A percentile compares a stretch with the other conserved stretches of the same genome.
phyloP scores from a whole-genome alignment of 495 filamentous ascomycete genomes.

The Penicillium waksmanii region DNA sequence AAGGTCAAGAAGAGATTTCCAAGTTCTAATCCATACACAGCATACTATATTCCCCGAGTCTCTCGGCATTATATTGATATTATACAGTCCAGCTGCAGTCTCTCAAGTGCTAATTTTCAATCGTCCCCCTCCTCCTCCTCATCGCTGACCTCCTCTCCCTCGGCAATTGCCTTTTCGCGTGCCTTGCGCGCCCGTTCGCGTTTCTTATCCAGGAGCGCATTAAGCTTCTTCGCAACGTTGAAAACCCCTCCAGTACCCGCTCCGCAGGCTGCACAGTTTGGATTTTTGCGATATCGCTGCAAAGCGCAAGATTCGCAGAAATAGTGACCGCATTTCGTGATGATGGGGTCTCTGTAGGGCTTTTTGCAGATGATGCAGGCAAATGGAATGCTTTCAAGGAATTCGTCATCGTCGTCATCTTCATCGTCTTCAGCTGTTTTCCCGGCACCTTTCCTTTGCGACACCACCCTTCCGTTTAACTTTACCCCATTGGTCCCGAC shows the following conservation, averaged over 20 bases:
- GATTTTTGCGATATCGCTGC: slow-evolving; percentile 78
- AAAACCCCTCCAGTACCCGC: slow-evolving; percentile 86
- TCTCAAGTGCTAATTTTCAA: neutral
- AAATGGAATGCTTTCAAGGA: slow-evolving; percentile 89
- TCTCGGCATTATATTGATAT: neutral
- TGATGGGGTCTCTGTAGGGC: slow-evolving; percentile 77
- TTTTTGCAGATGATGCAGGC: slow-evolving; percentile 91
- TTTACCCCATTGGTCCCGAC: slow-evolving; percentile 76
- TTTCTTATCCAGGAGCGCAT: slow-evolving; percentile 83
- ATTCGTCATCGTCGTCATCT: slow-evolving; percentile 68
- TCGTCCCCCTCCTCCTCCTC: slow-evolving; percentile 58
- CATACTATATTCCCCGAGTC: neutral
- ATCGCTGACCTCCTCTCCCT: slow-evolving; percentile 69
- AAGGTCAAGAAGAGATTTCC: neutral
- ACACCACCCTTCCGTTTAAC: slow-evolving; percentile 61
- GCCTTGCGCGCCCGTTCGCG: slow-evolving; percentile 67
- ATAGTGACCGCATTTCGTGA: slow-evolving; percentile 93
- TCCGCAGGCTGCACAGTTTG: slow-evolving; percentile 83
- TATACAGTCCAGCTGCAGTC: slow-evolving; percentile 29
- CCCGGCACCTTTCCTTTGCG: slow-evolving; percentile 53
- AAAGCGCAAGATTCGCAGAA: slow-evolving; percentile 92
- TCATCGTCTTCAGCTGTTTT: slow-evolving; percentile 50
- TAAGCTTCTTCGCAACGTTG: slow-evolving; percentile 82
- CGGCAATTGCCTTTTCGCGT: slow-evolving; percentile 70
- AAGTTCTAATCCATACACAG: neutral